Conservation (phyloP, 2,329 filamentous ascomycete genomes). For the Colletotrichum tanaceti region DNA sequence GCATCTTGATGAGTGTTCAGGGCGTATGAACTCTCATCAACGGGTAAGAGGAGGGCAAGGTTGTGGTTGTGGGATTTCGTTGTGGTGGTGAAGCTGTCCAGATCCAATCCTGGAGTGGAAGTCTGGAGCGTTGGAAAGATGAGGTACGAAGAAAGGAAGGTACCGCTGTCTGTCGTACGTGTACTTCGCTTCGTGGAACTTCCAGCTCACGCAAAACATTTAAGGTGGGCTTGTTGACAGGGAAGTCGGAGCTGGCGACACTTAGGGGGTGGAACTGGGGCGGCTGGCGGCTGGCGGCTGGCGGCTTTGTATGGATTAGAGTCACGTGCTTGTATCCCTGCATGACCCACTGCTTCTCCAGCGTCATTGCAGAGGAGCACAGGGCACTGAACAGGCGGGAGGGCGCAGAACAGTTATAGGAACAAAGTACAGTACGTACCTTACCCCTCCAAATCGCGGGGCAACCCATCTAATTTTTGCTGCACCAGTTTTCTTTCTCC, state of each 20-base stretch:
- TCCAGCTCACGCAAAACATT: slow-evolving; percentile 43
- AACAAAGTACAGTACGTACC: slow-evolving; percentile 25
- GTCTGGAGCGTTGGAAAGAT: slow-evolving; percentile 10
- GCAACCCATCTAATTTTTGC: slow-evolving; percentile 38
- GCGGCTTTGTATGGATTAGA: background rate
- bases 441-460: slow-evolving; percentile 43
- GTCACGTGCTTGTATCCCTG: slow-evolving; percentile 29
- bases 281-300: slow-evolving; percentile 5
- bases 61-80: slow-evolving; percentile 19
- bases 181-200: slow-evolving; percentile 35
- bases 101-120: slow-evolving; percentile 21
- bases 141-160: slow-evolving; percentile 12
- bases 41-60: slow-evolving; percentile 26
- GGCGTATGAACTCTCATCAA: slow-evolving; percentile 27
- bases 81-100: slow-evolving; percentile 29
- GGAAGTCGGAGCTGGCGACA: slow-evolving; percentile 22
- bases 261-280: background rate
- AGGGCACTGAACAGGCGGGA: background rate
- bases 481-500: background rate
- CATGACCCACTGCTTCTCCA: background rate
- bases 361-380: background rate
- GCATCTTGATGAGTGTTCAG: slow-evolving; percentile 53
- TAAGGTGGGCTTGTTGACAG: slow-evolving; percentile 34
- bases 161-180: background rate
- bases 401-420: background rate